A percentile compares a stretch with the other conserved stretches of the same genome.
These are phyloP conservation scores for Yamadazyma songkhlaensis DNA, from an alignment of 1,139 yeast species.

Conservation along the genomic window DNA sequence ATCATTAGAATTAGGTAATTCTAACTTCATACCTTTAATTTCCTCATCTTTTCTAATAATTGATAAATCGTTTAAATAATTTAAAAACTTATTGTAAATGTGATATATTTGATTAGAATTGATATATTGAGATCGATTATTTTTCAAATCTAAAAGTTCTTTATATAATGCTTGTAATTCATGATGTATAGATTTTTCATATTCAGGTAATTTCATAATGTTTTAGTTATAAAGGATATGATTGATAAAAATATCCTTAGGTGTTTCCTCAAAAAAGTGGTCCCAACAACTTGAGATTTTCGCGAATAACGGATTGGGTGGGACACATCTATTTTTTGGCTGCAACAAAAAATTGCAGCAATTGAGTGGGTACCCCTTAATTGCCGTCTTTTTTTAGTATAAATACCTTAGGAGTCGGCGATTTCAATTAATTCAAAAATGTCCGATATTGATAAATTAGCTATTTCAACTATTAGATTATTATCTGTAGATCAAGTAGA, in stretches of 20 bases:
- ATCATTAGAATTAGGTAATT: constrained; percentile 53
- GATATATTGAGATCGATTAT: constrained; percentile 60
- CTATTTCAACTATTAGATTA: constrained; percentile 87
- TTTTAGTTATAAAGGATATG: no score
- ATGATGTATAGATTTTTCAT: constrained; percentile 51
- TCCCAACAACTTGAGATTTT: not conserved
- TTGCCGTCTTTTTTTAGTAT: no score
- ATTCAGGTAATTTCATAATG: constrained; percentile 32
- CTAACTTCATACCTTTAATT: constrained; percentile 39
- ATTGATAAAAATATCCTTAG: no score
- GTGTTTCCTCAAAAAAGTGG: not conserved
- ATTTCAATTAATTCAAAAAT: not conserved
- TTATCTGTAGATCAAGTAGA: constrained; percentile 87
- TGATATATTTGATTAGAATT: constrained; percentile 61
- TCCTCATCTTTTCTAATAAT: constrained; percentile 49
- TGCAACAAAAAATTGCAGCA: constrained; percentile 4
- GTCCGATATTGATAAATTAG: constrained; percentile 58
- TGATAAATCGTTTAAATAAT: constrained; percentile 48
- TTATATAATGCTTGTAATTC: constrained; percentile 48
- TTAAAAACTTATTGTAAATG: constrained; percentile 53
- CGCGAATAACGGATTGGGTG: not conserved
- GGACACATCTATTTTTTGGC: not conserved
- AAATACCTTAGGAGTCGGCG: no score
- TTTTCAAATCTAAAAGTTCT: constrained; percentile 54
- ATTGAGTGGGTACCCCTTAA: not conserved